Evolutionary conservation across 495 filamentous ascomycete species (phyloP).

Genomic region (Penicillium cosmopolitanum): DNA sequence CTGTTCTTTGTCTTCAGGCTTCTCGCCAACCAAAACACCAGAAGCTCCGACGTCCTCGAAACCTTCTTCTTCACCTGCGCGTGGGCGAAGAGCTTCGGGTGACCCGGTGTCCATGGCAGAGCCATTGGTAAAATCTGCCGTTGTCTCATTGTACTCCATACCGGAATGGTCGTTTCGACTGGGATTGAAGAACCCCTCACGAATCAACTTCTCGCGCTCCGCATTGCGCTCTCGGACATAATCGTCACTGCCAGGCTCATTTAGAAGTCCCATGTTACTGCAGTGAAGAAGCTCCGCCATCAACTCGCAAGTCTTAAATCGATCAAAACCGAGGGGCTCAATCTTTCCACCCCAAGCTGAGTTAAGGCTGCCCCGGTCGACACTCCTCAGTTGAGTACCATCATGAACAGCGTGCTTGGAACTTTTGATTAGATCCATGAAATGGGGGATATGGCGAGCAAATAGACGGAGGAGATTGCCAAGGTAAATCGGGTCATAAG

Average conservation of each 20-base stretch:
- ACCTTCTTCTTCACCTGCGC: constrained; percentile 84
- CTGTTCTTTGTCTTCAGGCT: constrained; percentile 47
- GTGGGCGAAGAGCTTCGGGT: constrained; percentile 58
- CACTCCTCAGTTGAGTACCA: constrained; percentile 59
- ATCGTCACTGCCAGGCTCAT: constrained; percentile 88
- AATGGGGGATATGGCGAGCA: constrained; percentile 88
- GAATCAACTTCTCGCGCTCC: constrained; percentile 77
- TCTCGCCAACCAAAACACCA: constrained; percentile 67
- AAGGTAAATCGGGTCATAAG: constrained; percentile 94
- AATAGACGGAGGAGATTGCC: constrained; percentile 91
- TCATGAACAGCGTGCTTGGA: constrained; percentile 63
- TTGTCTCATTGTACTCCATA: constrained; percentile 54
- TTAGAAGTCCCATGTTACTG: constrained; percentile 97
- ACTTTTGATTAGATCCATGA: constrained; percentile 85
- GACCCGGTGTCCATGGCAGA: constrained; percentile 41
- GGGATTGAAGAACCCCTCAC: constrained; percentile 59
- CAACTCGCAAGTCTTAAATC: constrained; percentile 98
- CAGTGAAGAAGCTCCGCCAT: constrained; percentile 98
- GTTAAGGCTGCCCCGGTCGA: constrained; percentile 67
- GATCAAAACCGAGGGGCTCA: constrained; percentile 94
- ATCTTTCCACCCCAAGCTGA: constrained; percentile 89
- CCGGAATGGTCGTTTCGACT: constrained; percentile 43
- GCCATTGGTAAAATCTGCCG: constrained; percentile 45
- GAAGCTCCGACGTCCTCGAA: constrained; percentile 88
- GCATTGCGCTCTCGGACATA: constrained; percentile 80